These are phyloP conservation scores for Petunia axillaris DNA, from an alignment of 257 asterid species.

Conservation along the genomic window DNA sequence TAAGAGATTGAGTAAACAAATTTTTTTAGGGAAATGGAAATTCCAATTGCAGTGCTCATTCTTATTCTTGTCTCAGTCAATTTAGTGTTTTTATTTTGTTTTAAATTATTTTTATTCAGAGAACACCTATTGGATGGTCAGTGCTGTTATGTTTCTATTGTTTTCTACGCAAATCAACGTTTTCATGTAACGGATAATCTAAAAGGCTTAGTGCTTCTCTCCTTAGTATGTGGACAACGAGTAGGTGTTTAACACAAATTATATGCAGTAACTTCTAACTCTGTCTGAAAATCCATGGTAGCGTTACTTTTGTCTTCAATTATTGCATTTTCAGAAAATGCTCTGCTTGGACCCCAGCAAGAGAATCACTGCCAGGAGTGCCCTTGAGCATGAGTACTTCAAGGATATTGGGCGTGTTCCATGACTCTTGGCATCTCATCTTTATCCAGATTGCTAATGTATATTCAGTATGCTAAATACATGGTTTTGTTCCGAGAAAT, in stretches of 20 bases:
- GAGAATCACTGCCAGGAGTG: slow-evolving; percentile 80
- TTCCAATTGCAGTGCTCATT: slow-evolving; percentile 16
- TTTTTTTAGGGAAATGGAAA: background rate
- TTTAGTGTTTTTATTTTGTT: background rate
- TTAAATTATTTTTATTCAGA: background rate
- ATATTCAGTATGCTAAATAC: slow-evolving; percentile 54
- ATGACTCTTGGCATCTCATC: slow-evolving; percentile 34
- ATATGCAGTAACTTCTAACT: slow-evolving; percentile 1
- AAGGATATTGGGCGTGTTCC: slow-evolving; percentile 76
- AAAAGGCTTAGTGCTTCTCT: background rate
- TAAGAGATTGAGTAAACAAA: background rate
- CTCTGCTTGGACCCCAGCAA: slow-evolving; percentile 86
- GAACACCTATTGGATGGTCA: background rate
- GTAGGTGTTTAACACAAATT: background rate
- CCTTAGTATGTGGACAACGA: background rate
- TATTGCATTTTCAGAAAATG: slow-evolving; percentile 45
- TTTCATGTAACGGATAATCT: background rate
- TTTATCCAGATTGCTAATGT: slow-evolving; percentile 48
- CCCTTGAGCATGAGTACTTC: slow-evolving; percentile 89
- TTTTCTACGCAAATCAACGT: background rate
- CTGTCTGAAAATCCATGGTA: background rate
- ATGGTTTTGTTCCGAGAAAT: slow-evolving; percentile 39
- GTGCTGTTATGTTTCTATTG: background rate
- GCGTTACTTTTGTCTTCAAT: background rate
- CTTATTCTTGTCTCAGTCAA: slow-evolving; percentile 1